phyloP scores from a whole-genome alignment of 345 rosid species.

The Euphorbia lathyris region DNA sequence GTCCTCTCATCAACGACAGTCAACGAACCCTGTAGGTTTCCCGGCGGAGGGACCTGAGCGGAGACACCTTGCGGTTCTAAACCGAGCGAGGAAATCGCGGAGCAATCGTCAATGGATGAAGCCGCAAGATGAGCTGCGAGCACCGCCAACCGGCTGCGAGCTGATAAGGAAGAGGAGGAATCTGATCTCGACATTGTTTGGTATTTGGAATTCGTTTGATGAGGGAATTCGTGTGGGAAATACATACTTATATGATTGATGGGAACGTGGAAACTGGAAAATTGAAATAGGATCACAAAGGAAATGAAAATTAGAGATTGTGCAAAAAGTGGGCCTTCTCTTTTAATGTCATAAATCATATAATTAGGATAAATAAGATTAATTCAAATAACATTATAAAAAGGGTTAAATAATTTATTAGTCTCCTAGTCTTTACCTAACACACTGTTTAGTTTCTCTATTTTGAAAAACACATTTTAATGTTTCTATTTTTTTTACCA shows the following conservation, averaged over 20 bases:
- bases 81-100: conserved; percentile 15
- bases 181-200: conserved; percentile 1
- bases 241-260: neutral
- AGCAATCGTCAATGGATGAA: conserved; percentile 17
- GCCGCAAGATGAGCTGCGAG: conserved; percentile 56
- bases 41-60: conserved; percentile 47
- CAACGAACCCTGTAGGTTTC: conserved; percentile 50
- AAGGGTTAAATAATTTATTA: too few relatives aligned
- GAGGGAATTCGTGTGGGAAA: neutral
- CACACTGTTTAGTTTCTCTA: too few relatives aligned
- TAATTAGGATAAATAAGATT: too few relatives aligned
- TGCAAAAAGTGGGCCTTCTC: too few relatives aligned
- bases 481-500: too few relatives aligned
- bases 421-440: too few relatives aligned
- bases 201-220: neutral
- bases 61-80: conserved; percentile 47
- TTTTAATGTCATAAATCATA: too few relatives aligned
- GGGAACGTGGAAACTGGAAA: neutral
- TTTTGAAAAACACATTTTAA: too few relatives aligned
- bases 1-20: conserved; percentile 75
- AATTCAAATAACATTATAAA: too few relatives aligned
- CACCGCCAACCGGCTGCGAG: conserved; percentile 63
- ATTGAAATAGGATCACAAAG: too few relatives aligned
- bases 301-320: too few relatives aligned
- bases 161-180: conserved; percentile 12